Base-by-base conservation (phyloP, 1,139 yeast genomes). In the Pichiaceae sp. region DNA sequence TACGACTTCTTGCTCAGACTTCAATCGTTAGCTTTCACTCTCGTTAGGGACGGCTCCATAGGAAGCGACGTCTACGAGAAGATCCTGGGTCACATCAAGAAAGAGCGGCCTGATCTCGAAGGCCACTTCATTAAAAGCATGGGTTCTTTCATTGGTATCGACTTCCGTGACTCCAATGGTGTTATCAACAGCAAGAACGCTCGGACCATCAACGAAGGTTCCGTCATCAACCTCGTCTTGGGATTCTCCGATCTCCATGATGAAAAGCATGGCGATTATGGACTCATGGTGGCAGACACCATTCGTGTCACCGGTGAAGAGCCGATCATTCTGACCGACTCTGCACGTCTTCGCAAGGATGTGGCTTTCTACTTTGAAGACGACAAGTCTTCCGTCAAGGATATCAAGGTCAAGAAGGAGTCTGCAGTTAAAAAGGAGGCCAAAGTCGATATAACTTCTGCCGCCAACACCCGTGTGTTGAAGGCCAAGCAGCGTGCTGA, bases 111-210 rank as follows among this genome's bases (percentile, higher is more conserved):
- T 1, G 84, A 77, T 9, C 66, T 89, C 49, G 78, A 68, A 24
- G 53, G 64, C 27, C 65, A 75, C 51, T 82, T 87, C 51, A 71
- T 87, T 39, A 85, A 84, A 53, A 87, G 84, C 52, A 74, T 83
- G 46, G 98, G 98, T 38, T 85, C 94, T 75, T 68, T 86, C 41
- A 79, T 84, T 45, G 98, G 98, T 40, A 73, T 91, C 47, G 96
- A 87, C 54, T 86, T 85, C 54, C 74, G 95, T 58, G 96, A 89
- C 56, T 72, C 91, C 0, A 64, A 80, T 1, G 75, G 84, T 46
- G 68, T 87, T 23, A 64, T 91, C 41, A 85, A 83, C 52, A 67
- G 72, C 20, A 89, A 85, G 53, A 83, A 77, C 56, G 85, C 79
- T 32, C 70, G 94, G 48, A 63, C 59, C 21, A 64, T 91, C 41